These are phyloP conservation scores for Primulina eburnea DNA, from an alignment of 257 asterid genomes.

Conservation along the genomic window DNA sequence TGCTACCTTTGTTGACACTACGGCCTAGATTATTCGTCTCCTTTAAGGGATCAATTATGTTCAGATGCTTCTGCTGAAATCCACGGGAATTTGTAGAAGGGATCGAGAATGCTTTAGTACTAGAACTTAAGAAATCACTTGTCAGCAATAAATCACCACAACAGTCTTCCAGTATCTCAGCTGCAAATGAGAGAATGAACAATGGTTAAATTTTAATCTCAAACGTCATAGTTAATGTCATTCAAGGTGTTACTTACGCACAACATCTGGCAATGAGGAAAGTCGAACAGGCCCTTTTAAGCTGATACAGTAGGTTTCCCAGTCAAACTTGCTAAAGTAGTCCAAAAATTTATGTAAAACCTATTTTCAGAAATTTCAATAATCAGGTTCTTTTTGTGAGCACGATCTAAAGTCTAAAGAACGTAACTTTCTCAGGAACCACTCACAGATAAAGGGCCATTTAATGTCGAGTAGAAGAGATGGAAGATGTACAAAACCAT, in stretches of 20 bases:
- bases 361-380: slow-evolving; percentile 36
- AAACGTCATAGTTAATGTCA: slow-evolving; percentile 10
- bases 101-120: slow-evolving; percentile 53
- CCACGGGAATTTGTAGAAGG: slow-evolving; percentile 49
- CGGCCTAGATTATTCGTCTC: slow-evolving; percentile 83
- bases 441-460: slow-evolving; percentile 88
- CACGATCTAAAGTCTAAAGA: slow-evolving; percentile 21
- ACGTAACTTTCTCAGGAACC: slow-evolving; percentile 11
- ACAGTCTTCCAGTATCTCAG: slow-evolving; percentile 55
- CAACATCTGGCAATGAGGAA: slow-evolving; percentile 61
- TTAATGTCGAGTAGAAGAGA: slow-evolving; percentile 61
- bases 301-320: slow-evolving; percentile 76
- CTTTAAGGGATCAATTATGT: slow-evolving; percentile 79
- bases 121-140: slow-evolving; percentile 56
- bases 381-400: slow-evolving; percentile 26
- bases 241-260: slow-evolving; percentile 49
- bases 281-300: slow-evolving; percentile 65
- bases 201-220: slow-evolving; percentile 14
- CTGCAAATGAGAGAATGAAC: slow-evolving; percentile 39
- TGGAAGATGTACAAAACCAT: slow-evolving; percentile 85
- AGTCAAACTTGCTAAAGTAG: slow-evolving; percentile 80
- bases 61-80: slow-evolving; percentile 63
- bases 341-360: slow-evolving; percentile 83
- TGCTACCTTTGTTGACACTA: slow-evolving; percentile 73
- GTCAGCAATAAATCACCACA: slow-evolving; percentile 54